phyloP scores from a whole-genome alignment of 371 early-diverging fungal genomes.

The Smittium mucronatum region DNA sequence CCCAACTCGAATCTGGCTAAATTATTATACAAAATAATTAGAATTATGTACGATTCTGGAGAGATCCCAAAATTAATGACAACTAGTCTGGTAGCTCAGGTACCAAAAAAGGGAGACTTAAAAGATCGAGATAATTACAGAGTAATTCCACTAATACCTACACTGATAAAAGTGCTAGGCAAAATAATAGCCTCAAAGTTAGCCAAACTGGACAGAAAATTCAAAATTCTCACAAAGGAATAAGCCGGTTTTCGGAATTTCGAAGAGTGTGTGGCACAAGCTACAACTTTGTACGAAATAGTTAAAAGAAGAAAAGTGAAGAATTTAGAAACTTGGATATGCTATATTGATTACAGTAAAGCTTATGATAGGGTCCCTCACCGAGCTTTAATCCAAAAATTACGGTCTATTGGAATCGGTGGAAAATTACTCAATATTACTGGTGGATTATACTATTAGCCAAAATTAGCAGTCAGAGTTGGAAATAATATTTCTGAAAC shows the following conservation, averaged over 20 bases:
- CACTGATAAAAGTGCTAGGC: not conserved
- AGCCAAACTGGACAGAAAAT: not conserved
- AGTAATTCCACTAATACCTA: constrained; percentile 2
- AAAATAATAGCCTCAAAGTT: not conserved
- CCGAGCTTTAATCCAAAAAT: not conserved
- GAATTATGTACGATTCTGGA: not conserved
- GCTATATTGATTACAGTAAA: not conserved
- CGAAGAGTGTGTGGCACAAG: constrained; percentile 5
- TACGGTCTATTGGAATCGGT: not conserved
- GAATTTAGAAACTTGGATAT: not conserved
- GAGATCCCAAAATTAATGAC: not conserved
- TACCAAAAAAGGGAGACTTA: not conserved
- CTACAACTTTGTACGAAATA: constrained; percentile 1
- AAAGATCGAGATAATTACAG: constrained; percentile 1
- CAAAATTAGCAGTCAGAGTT: constrained; percentile 1
- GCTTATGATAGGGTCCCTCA: constrained; percentile 2
- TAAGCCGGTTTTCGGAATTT: not conserved
- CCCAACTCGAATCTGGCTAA: not conserved
- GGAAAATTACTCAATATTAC: not conserved
- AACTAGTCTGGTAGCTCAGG: not conserved
- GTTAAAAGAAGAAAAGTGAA: not conserved
- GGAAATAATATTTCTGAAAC: not conserved
- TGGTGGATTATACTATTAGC: not conserved
- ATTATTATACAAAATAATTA: not conserved
- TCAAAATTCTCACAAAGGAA: not conserved